phyloP scores from a whole-genome alignment of 2,329 filamentous ascomycete species.

The Chaetothyriales sp. region DNA sequence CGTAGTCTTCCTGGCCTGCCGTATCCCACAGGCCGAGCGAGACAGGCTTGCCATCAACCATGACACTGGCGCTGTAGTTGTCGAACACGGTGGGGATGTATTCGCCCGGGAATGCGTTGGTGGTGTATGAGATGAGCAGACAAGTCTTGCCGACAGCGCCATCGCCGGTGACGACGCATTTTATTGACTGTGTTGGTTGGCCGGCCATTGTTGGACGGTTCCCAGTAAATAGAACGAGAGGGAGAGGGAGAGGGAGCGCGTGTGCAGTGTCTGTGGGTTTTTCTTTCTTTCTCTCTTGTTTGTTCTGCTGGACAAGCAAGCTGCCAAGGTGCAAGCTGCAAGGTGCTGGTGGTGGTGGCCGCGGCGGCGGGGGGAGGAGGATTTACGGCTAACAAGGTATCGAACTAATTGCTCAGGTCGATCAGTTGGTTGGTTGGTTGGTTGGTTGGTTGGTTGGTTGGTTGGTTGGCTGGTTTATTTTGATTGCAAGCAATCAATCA shows the following conservation, averaged over 20 bases:
- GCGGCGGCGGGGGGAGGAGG: too few species aligned
- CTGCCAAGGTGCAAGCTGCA: too few species aligned
- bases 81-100: slow-evolving; percentile 99
- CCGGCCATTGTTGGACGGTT: slow-evolving; percentile 1
- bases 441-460: too few species aligned
- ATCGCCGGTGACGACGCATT: slow-evolving; percentile 98
- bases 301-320: too few species aligned
- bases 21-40: slow-evolving; percentile 97
- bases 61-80: slow-evolving; percentile 97
- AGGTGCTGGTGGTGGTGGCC: too few species aligned
- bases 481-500: too few species aligned
- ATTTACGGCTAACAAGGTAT: too few species aligned
- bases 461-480: too few species aligned
- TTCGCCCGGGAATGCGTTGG: slow-evolving; percentile 98
- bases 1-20: slow-evolving; percentile 96
- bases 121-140: slow-evolving; percentile 97
- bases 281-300: too few species aligned
- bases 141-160: slow-evolving; percentile 99
- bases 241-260: background rate
- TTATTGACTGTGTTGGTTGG: slow-evolving; percentile 15
- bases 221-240: background rate
- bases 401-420: too few species aligned
- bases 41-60: slow-evolving; percentile 97
- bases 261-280: background rate
- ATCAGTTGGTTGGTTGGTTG: too few species aligned